phyloP scores from a whole-genome alignment of 306 rosid genomes.

The Ziziphus jujuba region DNA sequence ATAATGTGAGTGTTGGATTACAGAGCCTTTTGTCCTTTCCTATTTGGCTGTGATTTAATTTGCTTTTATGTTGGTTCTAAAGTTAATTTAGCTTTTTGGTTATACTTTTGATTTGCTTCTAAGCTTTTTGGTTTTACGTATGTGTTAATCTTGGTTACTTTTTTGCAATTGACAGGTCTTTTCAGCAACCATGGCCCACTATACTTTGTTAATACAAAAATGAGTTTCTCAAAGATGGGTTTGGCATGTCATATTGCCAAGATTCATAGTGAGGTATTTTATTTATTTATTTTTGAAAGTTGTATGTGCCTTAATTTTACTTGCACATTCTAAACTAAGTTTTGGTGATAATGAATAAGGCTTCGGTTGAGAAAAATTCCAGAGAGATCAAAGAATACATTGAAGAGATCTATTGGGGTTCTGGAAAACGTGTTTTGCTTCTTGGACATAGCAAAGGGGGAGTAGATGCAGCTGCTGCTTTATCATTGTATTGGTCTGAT shows the following conservation, averaged over 20 bases:
- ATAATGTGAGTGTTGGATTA: neutral
- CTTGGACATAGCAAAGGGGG: conserved; percentile 99
- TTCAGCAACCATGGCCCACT: conserved; percentile 99
- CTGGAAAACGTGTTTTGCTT: conserved; percentile 80
- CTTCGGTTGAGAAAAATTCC: conserved; percentile 96
- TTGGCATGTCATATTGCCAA: conserved; percentile 92
- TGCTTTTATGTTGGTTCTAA: neutral
- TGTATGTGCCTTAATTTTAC: conserved; percentile 4
- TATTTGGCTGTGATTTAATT: neutral
- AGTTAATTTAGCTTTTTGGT: conserved; percentile 8
- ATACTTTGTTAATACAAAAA: conserved; percentile 80
- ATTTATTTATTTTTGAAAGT: conserved; percentile 1
- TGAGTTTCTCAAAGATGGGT: conserved; percentile 86
- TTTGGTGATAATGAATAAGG: conserved; percentile 41
- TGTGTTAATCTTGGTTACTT: conserved; percentile 6
- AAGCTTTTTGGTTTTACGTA: too few relatives aligned
- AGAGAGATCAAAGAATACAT: conserved; percentile 87
- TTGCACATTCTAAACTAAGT: conserved; percentile 26
- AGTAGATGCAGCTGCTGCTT: conserved; percentile 98
- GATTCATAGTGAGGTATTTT: conserved; percentile 94
- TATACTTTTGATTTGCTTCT: conserved; percentile 4
- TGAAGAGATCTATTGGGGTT: conserved; percentile 98
- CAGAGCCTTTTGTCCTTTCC: neutral
- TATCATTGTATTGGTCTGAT: conserved; percentile 93
- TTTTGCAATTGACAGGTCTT: conserved; percentile 60